These are phyloP conservation scores for Dioscorea cayenensis DNA, from an alignment of 116 monocot genomes.

Conservation along the genomic window DNA sequence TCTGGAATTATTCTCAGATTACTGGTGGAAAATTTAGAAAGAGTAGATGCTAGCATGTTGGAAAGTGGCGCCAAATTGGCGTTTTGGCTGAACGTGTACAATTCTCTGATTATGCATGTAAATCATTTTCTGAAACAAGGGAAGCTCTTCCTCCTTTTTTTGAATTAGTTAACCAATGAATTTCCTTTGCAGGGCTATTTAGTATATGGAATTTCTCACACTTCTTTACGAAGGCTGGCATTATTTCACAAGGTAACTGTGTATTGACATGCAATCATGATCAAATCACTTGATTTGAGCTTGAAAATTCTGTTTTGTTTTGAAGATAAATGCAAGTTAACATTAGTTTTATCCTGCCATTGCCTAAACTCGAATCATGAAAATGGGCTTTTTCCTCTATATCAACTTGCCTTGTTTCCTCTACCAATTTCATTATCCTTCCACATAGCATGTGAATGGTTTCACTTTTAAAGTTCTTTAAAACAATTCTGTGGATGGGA, in stretches of 20 bases:
- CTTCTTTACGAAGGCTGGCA: slow-evolving; percentile 57
- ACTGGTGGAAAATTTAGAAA: slow-evolving; percentile 67
- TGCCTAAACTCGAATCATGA: too few relatives aligned
- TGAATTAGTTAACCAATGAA: not conserved
- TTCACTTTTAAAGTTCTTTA: too few relatives aligned
- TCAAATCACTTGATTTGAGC: too few relatives aligned
- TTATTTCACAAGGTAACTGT: slow-evolving; percentile 69
- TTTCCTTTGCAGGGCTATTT: slow-evolving; percentile 52
- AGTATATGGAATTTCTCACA: slow-evolving; percentile 46
- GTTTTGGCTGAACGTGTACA: slow-evolving; percentile 87
- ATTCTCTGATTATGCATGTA: slow-evolving; percentile 88
- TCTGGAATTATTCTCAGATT: slow-evolving; percentile 19
- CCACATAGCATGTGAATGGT: too few relatives aligned
- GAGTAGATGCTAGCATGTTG: slow-evolving; percentile 40
- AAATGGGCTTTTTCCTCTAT: too few relatives aligned
- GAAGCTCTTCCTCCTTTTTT: not conserved
- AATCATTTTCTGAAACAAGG: not conserved
- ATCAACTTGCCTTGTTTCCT: too few relatives aligned
- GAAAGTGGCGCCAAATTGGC: slow-evolving; percentile 60
- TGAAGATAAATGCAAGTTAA: too few relatives aligned
- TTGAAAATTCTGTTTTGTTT: too few relatives aligned
- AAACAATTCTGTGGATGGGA: too few relatives aligned
- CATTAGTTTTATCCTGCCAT: too few relatives aligned
- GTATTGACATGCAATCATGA: not conserved
- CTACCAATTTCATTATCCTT: too few relatives aligned